Percentiles rank a stretch among this genome's conserved stretches.
Evolutionary conservation across 2,329 filamentous ascomycete genomes (phyloP).

Genomic region (Dendryphion nanum): DNA sequence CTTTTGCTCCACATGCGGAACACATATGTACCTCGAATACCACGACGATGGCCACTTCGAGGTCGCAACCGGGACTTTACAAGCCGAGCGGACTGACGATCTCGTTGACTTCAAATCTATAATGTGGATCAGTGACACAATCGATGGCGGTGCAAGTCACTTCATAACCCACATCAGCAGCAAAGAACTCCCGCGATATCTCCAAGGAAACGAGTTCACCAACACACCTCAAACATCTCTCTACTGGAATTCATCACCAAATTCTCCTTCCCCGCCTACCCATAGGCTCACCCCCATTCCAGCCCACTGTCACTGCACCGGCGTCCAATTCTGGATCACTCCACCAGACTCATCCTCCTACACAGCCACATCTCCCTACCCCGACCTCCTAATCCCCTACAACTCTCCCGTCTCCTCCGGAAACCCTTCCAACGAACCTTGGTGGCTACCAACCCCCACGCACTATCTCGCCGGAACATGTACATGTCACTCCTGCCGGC

Average conservation of each 20-base stretch:
- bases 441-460: slow-evolving; percentile 34
- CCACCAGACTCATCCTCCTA: slow-evolving; percentile 24
- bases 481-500: slow-evolving; percentile 48
- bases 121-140: slow-evolving; percentile 51
- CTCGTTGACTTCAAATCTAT: slow-evolving; percentile 37
- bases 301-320: slow-evolving; percentile 47
- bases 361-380: slow-evolving; percentile 39
- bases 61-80: slow-evolving; percentile 44
- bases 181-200: slow-evolving; percentile 16
- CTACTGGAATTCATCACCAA: slow-evolving; percentile 20
- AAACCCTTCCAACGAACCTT: slow-evolving; percentile 16
- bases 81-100: slow-evolving; percentile 21
- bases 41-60: slow-evolving; percentile 24
- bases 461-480: slow-evolving; percentile 45
- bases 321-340: slow-evolving; percentile 44
- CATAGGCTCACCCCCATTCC: slow-evolving; percentile 22
- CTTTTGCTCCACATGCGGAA: slow-evolving; percentile 47
- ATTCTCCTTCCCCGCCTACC: not conserved
- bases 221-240: slow-evolving; percentile 10
- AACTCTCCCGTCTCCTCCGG: slow-evolving; percentile 1
- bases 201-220: slow-evolving; percentile 15
- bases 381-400: slow-evolving; percentile 37
- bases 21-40: slow-evolving; percentile 45
- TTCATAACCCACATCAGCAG: slow-evolving; percentile 44
- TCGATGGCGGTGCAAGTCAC: slow-evolving; percentile 51